These are phyloP conservation scores for Candida buenavistaensis DNA, from an alignment of 1,139 yeast genomes.

Conservation along the genomic window DNA sequence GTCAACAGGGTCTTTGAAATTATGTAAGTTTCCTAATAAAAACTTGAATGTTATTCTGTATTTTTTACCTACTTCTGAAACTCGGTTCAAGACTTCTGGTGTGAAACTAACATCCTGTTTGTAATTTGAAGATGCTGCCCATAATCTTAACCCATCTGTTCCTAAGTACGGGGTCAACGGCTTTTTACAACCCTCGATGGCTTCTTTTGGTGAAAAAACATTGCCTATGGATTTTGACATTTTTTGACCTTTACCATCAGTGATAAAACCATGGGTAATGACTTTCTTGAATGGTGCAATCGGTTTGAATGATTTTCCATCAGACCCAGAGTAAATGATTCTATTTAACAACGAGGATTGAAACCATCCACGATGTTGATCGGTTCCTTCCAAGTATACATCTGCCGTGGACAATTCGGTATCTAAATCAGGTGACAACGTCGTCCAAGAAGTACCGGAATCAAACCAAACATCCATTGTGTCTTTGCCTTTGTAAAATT, in stretches of 20 bases:
- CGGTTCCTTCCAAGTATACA: conserved; percentile 89
- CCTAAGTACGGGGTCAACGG: conserved; percentile 70
- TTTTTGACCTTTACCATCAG: conserved; percentile 82
- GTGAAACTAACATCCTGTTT: conserved; percentile 79
- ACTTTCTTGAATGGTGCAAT: conserved; percentile 69
- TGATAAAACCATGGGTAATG: conserved; percentile 89
- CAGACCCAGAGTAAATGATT: conserved; percentile 51
- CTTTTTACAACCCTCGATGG: conserved; percentile 65
- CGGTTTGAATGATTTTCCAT: conserved; percentile 38
- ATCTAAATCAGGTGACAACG: conserved; percentile 33
- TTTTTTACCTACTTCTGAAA: conserved; percentile 79
- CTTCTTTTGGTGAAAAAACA: conserved; percentile 65
- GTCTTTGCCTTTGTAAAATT: conserved; percentile 66
- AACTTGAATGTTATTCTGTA: conserved; percentile 79
- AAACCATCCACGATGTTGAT: conserved; percentile 99
- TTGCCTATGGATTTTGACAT: conserved; percentile 96
- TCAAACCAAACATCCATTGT: conserved; percentile 99
- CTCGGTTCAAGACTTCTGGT: conserved; percentile 69
- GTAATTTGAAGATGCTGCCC: conserved; percentile 90
- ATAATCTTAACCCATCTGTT: conserved; percentile 84
- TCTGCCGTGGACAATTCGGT: conserved; percentile 57
- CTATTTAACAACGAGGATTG: conserved; percentile 88
- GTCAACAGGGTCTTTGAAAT: conserved; percentile 22
- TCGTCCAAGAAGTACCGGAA: conserved; percentile 92
- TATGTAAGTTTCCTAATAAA: conserved; percentile 72